Conservation (phyloP, 768 basidiomycete species). For the Asterophora lycoperdoides region DNA sequence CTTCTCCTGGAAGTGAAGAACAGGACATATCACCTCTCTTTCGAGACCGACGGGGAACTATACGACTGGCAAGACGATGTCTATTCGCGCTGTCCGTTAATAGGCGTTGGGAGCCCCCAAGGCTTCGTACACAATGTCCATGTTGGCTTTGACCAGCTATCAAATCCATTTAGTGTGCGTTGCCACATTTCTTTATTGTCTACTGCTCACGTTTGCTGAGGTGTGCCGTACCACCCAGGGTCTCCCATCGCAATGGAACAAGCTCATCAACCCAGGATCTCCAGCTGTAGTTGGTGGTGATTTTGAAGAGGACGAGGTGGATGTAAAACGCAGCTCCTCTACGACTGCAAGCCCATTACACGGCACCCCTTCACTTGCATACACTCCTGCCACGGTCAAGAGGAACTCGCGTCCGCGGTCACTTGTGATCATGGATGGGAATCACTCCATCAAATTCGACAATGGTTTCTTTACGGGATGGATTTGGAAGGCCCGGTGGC, state of each 20-base stretch:
- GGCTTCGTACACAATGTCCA: constrained; percentile 39
- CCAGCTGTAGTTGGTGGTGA: background rate
- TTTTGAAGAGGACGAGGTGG: constrained; percentile 5
- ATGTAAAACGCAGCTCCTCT: constrained; percentile 2
- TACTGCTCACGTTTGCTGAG: background rate
- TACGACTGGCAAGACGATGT: constrained; percentile 47
- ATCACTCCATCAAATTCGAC: constrained; percentile 70
- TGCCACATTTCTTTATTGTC: background rate
- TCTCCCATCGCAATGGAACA: constrained; percentile 15
- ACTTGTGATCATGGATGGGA: constrained; percentile 49
- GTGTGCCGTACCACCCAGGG: constrained; percentile 7
- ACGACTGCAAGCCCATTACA: background rate
- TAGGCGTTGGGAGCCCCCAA: constrained; percentile 32
- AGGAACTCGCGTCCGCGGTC: constrained; percentile 10
- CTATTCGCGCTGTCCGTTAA: constrained; percentile 35
- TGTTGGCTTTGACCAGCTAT: constrained; percentile 30
- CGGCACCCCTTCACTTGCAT: constrained; percentile 14
- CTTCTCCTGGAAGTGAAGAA: constrained; percentile 31
- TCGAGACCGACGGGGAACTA: constrained; percentile 35
- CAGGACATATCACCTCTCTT: constrained; percentile 32
- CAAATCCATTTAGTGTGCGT: constrained; percentile 29
- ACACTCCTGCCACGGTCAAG: constrained; percentile 8
- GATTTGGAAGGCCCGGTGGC: constrained; percentile 74
- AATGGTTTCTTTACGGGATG: constrained; percentile 67
- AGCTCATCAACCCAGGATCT: constrained; percentile 6